Evolutionary conservation across 257 asterid genomes (phyloP).

Genomic region (Penstemon davidsonii): DNA sequence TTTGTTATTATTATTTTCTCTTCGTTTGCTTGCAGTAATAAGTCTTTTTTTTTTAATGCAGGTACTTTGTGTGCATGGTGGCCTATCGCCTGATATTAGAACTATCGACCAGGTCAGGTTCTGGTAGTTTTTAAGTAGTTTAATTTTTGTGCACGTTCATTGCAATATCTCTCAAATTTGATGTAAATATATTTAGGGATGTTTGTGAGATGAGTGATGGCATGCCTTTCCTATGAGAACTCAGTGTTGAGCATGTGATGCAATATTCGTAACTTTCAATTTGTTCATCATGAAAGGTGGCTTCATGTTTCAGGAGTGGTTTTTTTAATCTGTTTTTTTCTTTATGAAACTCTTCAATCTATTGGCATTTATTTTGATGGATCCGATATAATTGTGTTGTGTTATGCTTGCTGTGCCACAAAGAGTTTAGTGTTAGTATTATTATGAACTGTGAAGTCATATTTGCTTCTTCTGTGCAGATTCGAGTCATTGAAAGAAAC

Average conservation of each 20-base stretch:
- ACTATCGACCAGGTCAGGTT: conserved; percentile 84
- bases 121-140: neutral
- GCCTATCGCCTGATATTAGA: conserved; percentile 96
- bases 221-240: conserved; percentile 10
- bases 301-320: conserved; percentile 1
- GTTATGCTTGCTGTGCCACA: conserved; percentile 8
- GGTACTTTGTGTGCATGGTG: conserved; percentile 99
- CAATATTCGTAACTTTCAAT: neutral
- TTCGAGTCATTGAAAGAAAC: conserved; percentile 86
- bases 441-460: neutral
- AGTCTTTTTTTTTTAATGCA: conserved; percentile 32
- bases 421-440: conserved; percentile 6
- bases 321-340: neutral
- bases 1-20: conserved; percentile 6
- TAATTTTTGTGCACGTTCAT: neutral
- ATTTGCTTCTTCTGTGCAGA: conserved; percentile 40
- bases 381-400: neutral
- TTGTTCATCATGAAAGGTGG: conserved; percentile 11
- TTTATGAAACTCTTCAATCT: neutral
- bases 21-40: conserved; percentile 20
- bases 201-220: neutral
- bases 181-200: neutral
- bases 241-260: conserved; percentile 18
- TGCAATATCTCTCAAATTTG: neutral
- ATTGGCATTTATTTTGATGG: neutral